A percentile compares a stretch with the other conserved stretches of the same genome.
Conservation (phyloP, 768 basidiomycete genomes). For the Russula foetens region DNA sequence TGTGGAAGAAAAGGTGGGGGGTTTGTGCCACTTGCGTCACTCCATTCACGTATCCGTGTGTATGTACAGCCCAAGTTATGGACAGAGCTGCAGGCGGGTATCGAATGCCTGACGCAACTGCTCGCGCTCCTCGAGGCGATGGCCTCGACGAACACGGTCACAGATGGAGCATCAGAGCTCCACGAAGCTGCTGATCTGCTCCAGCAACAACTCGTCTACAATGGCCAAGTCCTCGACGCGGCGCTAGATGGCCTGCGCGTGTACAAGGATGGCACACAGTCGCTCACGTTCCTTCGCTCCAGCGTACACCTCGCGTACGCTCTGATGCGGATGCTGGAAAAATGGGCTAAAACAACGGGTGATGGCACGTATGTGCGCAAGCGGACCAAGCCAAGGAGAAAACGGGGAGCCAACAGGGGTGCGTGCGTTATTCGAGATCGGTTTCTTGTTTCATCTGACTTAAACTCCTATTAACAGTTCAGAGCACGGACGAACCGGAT, state of each 20-base stretch:
- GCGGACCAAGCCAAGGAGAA: slow-evolving; percentile 49
- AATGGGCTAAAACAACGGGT: slow-evolving; percentile 67
- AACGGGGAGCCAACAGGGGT: slow-evolving; percentile 29
- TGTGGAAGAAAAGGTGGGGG: slow-evolving; percentile 79
- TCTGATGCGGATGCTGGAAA: slow-evolving; percentile 84
- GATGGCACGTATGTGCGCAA: slow-evolving; percentile 62
- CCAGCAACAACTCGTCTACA: slow-evolving; percentile 89
- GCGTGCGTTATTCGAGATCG: neutral
- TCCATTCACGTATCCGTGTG: neutral
- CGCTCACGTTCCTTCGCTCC: slow-evolving; percentile 76
- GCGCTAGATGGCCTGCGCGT: slow-evolving; percentile 66
- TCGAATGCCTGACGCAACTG: slow-evolving; percentile 90
- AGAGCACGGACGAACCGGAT: slow-evolving; percentile 28
- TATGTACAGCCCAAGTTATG: slow-evolving; percentile 74
- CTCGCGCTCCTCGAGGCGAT: slow-evolving; percentile 84
- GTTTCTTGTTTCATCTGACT: neutral
- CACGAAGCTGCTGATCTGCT: slow-evolving; percentile 72
- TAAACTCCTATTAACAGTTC: neutral
- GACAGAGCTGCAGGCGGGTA: slow-evolving; percentile 90
- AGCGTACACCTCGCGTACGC: slow-evolving; percentile 79
- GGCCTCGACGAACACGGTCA: slow-evolving; percentile 43
- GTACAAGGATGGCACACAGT: slow-evolving; percentile 77
- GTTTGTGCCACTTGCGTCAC: neutral
- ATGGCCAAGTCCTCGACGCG: slow-evolving; percentile 88
- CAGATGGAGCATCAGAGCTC: slow-evolving; percentile 31